Evolutionary conservation across 352 stramenopile genomes (phyloP).

Genomic region (Globisporangium uncinulatum): DNA sequence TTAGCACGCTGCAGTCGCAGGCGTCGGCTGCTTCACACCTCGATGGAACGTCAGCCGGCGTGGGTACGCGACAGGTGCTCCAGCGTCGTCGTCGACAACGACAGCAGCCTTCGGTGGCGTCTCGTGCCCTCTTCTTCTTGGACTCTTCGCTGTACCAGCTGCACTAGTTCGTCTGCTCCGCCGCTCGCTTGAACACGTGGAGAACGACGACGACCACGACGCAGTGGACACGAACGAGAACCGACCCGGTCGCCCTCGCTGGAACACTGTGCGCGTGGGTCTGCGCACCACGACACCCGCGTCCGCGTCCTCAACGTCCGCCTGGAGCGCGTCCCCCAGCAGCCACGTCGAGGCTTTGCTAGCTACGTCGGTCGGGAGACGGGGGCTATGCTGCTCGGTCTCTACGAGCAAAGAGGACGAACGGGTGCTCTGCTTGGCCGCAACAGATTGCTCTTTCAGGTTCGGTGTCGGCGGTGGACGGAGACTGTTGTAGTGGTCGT

Average conservation of each 20-base stretch:
- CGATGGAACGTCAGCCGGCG: constrained; percentile 25
- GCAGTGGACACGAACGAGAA: constrained; percentile 18
- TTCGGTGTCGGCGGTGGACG: constrained; percentile 8
- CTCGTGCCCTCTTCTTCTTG: background rate
- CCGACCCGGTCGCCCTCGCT: constrained; percentile 20
- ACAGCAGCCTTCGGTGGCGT: constrained; percentile 10
- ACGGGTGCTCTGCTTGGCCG: background rate
- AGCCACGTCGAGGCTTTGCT: background rate
- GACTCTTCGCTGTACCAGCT: background rate
- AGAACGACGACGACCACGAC: constrained; percentile 3
- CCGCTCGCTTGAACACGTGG: background rate
- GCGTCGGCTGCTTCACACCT: constrained; percentile 10
- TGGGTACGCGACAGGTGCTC: constrained; percentile 18
- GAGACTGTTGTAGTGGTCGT: constrained; percentile 53
- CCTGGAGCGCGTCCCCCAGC: background rate
- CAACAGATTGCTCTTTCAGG: background rate
- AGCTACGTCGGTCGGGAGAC: background rate
- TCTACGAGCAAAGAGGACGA: background rate
- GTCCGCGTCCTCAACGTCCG: background rate
- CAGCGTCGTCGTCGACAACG: constrained; percentile 16
- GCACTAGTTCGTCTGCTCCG: background rate
- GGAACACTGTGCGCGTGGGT: constrained; percentile 30
- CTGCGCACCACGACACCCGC: constrained; percentile 14
- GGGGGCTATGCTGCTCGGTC: no score
- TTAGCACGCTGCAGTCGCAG: constrained; percentile 4